Evolutionary conservation across 192 early-diverging fungal genomes (phyloP).

Genomic region (Podila horticola): DNA sequence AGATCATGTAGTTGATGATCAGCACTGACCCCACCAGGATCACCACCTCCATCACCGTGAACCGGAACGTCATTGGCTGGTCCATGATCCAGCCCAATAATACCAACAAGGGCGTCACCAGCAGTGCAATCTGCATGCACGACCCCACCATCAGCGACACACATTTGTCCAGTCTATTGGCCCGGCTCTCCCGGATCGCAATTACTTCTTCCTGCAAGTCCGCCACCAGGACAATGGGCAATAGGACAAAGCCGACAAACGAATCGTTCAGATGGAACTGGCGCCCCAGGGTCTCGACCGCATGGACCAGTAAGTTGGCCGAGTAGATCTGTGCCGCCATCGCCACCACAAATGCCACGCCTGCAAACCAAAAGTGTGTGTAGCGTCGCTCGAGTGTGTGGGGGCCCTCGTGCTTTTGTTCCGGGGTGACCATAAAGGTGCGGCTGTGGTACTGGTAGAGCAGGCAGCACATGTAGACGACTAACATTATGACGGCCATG

Average conservation of each 20-base stretch:
- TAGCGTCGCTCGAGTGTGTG: conserved; percentile 78
- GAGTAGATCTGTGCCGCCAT: conserved; percentile 78
- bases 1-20: conserved; percentile 81
- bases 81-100: conserved; percentile 87
- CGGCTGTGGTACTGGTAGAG: conserved; percentile 23
- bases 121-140: conserved; percentile 82
- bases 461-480: conserved; percentile 23
- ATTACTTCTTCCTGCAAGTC: conserved; percentile 48
- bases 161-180: conserved; percentile 9
- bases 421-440: conserved; percentile 66
- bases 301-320: conserved; percentile 83
- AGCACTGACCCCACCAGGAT: conserved; percentile 83
- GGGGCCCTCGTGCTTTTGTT: conserved; percentile 75
- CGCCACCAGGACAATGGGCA: conserved; percentile 82
- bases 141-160: conserved; percentile 20
- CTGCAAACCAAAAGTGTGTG: conserved; percentile 48
- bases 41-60: conserved; percentile 81
- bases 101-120: conserved; percentile 75
- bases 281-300: conserved; percentile 78
- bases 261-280: conserved; percentile 77
- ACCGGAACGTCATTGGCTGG: conserved; percentile 84
- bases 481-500: conserved; percentile 31
- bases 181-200: conserved; percentile 64
- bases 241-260: conserved; percentile 93
- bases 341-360: conserved; percentile 59